Base-by-base conservation (phyloP, 192 early-diverging fungal species). In the Fimicolochytrium jonesii region DNA sequence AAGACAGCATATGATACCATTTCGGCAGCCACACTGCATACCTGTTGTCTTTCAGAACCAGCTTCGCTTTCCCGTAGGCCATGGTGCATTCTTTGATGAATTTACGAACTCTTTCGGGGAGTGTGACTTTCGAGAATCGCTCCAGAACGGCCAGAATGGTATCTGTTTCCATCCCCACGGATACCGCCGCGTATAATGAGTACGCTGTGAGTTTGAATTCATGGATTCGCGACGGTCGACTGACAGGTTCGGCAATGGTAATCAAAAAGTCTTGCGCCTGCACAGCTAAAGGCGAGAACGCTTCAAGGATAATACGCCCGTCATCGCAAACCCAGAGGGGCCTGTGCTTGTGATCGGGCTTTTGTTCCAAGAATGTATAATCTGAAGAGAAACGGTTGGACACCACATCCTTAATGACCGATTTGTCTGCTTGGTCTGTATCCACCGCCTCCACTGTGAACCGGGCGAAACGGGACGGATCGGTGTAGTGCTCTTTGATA, bases 21-120 rank as follows among this genome's bases (percentile, higher is more conserved):
- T n/a, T n/a, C n/a, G n/a, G n/a, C n/a, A n/a, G n/a, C n/a, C n/a
- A n/a, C n/a, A n/a, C 15, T 2, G 4, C 17, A 15, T 46, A 79
- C 75, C 89, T 80, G 73, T 94, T 95, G 70, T 95, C 88, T 67
- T 95, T 95, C 42, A 97, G 70, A 0, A 97, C 94, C 10, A 97
- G 80, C 66, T 97, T 97, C 18, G 97, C 92, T 73, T 99, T 99
- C 20, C 96, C 96, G 55, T 93, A 97, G 0, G 92, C 92, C n/a
- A 87, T 67, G 33, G 96, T 98, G 71, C 87, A 97, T 50, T 88
- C 81, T 28, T 84, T 79, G 66, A 99, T 95, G 25, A 90, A 79
- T 32, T 88, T 71, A 2, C 81, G 79, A 59, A 97, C 87, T 22
- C 83, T 74, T 7, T 88, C 82, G 2, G 96, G 95, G 18, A 97